Evolutionary conservation across 169 alveolate genomes (phyloP).

Genomic region (Cryptosporidium canis): DNA sequence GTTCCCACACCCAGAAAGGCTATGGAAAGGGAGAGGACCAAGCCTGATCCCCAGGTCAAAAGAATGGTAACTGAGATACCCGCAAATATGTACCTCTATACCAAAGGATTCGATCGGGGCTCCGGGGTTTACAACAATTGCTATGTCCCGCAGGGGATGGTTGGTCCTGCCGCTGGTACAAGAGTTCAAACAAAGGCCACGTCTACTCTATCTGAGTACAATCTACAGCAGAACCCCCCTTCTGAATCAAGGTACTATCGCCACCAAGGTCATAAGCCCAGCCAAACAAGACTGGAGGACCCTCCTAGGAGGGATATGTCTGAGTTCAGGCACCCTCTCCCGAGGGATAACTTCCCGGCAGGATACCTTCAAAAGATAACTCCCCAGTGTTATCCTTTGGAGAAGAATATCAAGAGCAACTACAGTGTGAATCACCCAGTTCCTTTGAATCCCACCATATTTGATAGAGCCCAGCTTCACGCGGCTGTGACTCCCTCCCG

Average conservation of each 20-base stretch:
- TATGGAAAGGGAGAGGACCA: neutral
- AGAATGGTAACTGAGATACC: constrained; percentile 59
- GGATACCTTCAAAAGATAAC: neutral
- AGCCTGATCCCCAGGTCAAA: constrained; percentile 4
- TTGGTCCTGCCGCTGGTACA: neutral
- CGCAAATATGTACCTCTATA: neutral
- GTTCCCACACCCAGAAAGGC: constrained; percentile 60
- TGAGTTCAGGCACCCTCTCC: neutral
- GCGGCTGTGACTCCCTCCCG: neutral
- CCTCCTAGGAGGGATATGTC: neutral
- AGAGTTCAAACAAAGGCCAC: neutral
- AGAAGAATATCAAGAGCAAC: neutral
- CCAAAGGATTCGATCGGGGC: neutral
- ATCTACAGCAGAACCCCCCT: neutral
- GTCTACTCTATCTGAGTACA: neutral
- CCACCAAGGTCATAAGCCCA: neutral
- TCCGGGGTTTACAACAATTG: neutral
- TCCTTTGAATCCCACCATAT: neutral
- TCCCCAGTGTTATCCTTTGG: neutral
- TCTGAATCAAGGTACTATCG: neutral
- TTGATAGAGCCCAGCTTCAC: neutral
- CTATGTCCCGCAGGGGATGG: neutral
- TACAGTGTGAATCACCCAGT: neutral
- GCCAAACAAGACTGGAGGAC: neutral
- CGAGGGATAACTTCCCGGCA: neutral